Evolutionary conservation across 2,329 filamentous ascomycete genomes (phyloP).

Genomic region (Zasmidium cellare): DNA sequence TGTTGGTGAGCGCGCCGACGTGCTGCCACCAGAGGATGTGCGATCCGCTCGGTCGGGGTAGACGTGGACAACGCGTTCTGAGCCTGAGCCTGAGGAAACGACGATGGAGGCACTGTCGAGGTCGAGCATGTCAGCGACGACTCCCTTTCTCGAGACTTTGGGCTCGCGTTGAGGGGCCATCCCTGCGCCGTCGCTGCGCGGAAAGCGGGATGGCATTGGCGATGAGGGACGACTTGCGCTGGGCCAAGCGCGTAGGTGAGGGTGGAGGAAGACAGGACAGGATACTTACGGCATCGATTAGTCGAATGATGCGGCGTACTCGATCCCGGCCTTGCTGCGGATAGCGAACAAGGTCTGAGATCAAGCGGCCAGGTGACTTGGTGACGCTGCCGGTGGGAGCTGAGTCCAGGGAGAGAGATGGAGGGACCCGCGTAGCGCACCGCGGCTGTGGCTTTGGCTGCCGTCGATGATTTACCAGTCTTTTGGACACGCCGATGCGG

Average conservation of each 20-base stretch:
- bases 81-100: conserved; percentile 21
- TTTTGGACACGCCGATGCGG: not conserved
- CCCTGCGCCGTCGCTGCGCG: conserved; percentile 18
- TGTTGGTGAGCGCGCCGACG: conserved; percentile 30
- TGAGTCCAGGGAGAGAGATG: conserved; percentile 19
- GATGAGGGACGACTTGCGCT: not conserved
- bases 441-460: conserved; percentile 4
- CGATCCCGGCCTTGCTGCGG: conserved; percentile 22
- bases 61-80: conserved; percentile 28
- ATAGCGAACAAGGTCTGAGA: conserved; percentile 26
- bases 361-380: conserved; percentile 15
- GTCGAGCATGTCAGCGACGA: conserved; percentile 18
- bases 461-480: conserved; percentile 4
- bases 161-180: conserved; percentile 1
- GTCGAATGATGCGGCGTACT: conserved; percentile 18
- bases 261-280: conserved; percentile 5
- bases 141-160: not conserved
- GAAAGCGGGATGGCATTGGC: conserved; percentile 22
- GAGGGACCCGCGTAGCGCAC: conserved; percentile 1
- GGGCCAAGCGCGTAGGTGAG: not conserved
- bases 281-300: conserved; percentile 28
- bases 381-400: conserved; percentile 5
- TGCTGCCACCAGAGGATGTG: conserved; percentile 32
- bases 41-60: conserved; percentile 21
- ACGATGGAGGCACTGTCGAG: conserved; percentile 23